Conservation (phyloP, 2,329 filamentous ascomycete genomes). For the Scortechinia acanthostroma region DNA sequence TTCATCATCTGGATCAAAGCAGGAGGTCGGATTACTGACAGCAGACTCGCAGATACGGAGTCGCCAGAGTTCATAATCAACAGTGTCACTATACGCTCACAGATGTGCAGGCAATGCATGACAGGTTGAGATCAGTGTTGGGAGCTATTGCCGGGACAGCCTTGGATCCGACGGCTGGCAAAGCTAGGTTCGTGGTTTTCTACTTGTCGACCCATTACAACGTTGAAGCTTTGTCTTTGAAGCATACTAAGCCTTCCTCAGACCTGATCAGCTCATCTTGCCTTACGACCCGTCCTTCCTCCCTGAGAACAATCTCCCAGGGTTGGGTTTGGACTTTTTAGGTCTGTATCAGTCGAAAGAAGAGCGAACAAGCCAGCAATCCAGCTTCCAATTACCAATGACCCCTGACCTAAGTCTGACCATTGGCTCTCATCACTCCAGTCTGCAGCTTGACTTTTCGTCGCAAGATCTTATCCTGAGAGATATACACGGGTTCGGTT, state of each 20-base stretch:
- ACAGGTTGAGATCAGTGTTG: conserved; percentile 46
- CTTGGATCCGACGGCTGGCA: conserved; percentile 49
- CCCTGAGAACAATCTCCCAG: conserved; percentile 46
- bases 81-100: conserved; percentile 67
- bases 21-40: conserved; percentile 8
- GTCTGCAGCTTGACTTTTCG: background rate
- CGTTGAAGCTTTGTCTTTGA: too few relatives aligned
- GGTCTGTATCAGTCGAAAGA: conserved; percentile 18
- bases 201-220: conserved; percentile 5
- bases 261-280: conserved; percentile 53
- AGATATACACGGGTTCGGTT: background rate
- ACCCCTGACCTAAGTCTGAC: background rate
- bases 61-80: conserved; percentile 63
- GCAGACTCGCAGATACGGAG: conserved; percentile 51
- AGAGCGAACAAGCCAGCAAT: background rate
- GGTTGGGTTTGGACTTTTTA: conserved; percentile 39
- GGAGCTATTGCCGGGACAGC: conserved; percentile 36
- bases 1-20: background rate
- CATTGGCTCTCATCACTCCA: background rate
- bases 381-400: conserved; percentile 2
- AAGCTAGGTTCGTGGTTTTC: conserved; percentile 43
- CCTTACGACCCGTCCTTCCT: conserved; percentile 61
- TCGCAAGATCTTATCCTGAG: background rate
- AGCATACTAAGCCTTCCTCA: too few relatives aligned
- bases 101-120: conserved; percentile 54